Percentiles rank a stretch among this genome's conserved stretches.
phyloP scores from a whole-genome alignment of 495 filamentous ascomycete genomes.

The Achaetomiella virescens region DNA sequence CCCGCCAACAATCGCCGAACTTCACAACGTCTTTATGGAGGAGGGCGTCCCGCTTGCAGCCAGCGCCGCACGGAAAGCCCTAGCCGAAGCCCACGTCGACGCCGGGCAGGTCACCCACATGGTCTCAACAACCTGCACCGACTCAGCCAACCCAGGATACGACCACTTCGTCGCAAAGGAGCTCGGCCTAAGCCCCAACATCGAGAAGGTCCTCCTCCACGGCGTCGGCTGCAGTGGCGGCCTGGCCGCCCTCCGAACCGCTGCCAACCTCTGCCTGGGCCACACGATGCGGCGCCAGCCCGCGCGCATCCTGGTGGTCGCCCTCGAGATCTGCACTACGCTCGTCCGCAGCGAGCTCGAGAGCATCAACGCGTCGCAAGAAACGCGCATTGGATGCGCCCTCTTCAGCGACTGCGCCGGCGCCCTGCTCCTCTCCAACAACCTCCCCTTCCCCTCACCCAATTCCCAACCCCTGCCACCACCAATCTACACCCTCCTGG shows the following conservation, averaged over 20 bases:
- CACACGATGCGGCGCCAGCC: conserved; percentile 45
- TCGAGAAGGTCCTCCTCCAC: conserved; percentile 56
- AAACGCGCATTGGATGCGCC: conserved; percentile 51
- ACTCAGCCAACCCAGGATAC: conserved; percentile 63
- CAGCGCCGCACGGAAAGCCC: conserved; percentile 51
- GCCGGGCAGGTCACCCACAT: conserved; percentile 55
- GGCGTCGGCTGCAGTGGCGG: conserved; percentile 62
- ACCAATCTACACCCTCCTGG: conserved; percentile 50
- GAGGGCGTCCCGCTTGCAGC: conserved; percentile 55
- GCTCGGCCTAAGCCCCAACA: conserved; percentile 41
- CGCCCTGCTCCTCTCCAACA: conserved; percentile 53
- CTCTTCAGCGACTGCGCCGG: conserved; percentile 61
- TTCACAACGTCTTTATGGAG: conserved; percentile 49
- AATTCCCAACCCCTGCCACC: conserved; percentile 47
- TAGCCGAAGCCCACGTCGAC: conserved; percentile 47
- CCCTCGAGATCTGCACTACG: conserved; percentile 55
- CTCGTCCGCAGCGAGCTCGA: conserved; percentile 55
- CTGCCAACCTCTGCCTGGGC: conserved; percentile 55
- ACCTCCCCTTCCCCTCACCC: conserved; percentile 45
- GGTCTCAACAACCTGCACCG: conserved; percentile 60
- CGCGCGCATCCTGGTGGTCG: conserved; percentile 52
- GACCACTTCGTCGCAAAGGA: conserved; percentile 56
- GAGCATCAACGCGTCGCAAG: conserved; percentile 45
- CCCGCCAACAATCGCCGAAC: conserved; percentile 50
- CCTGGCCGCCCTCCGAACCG: conserved; percentile 55